Percentiles rank a stretch among this genome's conserved stretches.
Evolutionary conservation across 2,329 filamentous ascomycete species (phyloP).

Genomic region (Diaporthe vexans): DNA sequence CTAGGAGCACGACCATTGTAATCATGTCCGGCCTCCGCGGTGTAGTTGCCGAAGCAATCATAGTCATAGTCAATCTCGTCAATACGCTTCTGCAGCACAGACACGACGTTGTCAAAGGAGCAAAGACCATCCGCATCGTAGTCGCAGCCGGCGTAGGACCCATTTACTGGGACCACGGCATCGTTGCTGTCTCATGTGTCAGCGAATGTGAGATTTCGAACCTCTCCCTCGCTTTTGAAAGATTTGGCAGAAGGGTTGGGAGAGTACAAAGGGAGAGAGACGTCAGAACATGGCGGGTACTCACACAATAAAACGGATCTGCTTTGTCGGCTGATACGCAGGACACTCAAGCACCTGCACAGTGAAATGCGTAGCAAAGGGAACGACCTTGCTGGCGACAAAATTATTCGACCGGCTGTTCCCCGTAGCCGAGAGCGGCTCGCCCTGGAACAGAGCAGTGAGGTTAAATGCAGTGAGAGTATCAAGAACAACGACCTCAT

Average conservation of each 20-base stretch:
- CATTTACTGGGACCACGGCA: conserved; percentile 49
- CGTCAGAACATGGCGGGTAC: too few species aligned
- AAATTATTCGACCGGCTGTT: conserved; percentile 48
- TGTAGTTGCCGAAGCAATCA: conserved; percentile 50
- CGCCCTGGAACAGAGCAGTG: conserved; percentile 49
- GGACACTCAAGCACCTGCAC: conserved; percentile 52
- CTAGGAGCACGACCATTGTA: conserved; percentile 51
- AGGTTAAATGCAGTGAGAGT: conserved; percentile 52
- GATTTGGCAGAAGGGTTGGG: too few species aligned
- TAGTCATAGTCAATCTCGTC: conserved; percentile 51
- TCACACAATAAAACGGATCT: conserved; percentile 52
- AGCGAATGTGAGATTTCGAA: neutral
- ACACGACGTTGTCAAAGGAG: conserved; percentile 51
- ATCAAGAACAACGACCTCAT: conserved; percentile 56
- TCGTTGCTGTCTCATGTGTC: conserved; percentile 47
- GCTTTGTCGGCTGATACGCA: conserved; percentile 50
- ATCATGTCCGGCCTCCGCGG: conserved; percentile 46
- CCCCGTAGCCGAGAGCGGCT: conserved; percentile 44
- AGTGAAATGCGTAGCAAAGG: conserved; percentile 52
- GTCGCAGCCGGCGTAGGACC: conserved; percentile 48
- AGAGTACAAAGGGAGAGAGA: too few species aligned
- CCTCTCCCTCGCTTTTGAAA: too few species aligned
- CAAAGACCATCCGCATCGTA: conserved; percentile 49
- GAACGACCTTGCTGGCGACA: conserved; percentile 50
- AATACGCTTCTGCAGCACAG: conserved; percentile 48